Evolutionary conservation across 2,329 filamentous ascomycete species (phyloP).

Genomic region (Botryotinia convoluta): DNA sequence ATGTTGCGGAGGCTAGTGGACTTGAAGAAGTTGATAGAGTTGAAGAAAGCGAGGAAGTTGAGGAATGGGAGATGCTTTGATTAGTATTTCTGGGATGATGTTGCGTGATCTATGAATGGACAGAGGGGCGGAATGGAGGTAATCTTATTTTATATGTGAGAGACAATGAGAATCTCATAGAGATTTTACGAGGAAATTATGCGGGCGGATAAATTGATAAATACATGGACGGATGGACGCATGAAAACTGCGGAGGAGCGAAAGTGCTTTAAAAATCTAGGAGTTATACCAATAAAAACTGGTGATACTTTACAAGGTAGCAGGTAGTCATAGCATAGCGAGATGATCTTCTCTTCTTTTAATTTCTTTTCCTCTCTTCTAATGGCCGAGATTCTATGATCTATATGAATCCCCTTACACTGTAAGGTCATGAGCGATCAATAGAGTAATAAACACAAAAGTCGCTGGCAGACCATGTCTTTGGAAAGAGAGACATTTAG

Average conservation of each 20-base stretch:
- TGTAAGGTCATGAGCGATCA: neutral
- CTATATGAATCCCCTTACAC: neutral
- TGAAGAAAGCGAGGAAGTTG: neutral
- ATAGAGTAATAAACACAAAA: neutral
- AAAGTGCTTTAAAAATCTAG: neutral
- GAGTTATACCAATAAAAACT: neutral
- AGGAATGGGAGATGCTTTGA: neutral
- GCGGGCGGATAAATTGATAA: neutral
- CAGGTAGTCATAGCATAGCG: rapidly evolving
- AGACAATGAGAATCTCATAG: rapidly evolving
- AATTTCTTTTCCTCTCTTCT: neutral
- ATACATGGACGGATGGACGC: neutral
- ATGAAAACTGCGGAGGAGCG: neutral
- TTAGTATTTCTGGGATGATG: rapidly evolving
- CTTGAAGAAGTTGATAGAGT: rapidly evolving
- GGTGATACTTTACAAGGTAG: neutral
- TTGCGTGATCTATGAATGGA: neutral
- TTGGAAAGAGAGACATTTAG: neutral
- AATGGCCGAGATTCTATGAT: neutral
- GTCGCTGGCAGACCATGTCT: neutral
- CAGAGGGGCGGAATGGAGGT: neutral
- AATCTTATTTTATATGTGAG: neutral
- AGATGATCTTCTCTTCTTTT: neutral
- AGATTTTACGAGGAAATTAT: rapidly evolving
- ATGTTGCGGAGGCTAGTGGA: neutral